Evolutionary conservation across 192 early-diverging fungal species (phyloP).

Genomic region (Backusella psychrophila): DNA sequence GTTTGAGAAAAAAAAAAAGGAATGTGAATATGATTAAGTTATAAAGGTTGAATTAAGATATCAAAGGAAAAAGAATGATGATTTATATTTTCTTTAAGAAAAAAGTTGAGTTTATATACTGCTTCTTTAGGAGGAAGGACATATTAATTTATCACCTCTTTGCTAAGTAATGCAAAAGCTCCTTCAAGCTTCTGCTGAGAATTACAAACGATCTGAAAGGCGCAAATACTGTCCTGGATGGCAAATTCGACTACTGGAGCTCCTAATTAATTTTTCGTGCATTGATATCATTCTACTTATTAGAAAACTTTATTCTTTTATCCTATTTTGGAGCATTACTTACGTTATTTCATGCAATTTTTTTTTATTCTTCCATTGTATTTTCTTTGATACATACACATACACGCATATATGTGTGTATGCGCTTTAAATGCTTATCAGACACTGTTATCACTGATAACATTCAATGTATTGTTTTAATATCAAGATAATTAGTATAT

Average conservation of each 20-base stretch:
- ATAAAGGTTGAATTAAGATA: neutral
- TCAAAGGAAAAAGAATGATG: neutral
- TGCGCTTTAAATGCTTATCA: no score
- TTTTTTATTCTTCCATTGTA: no score
- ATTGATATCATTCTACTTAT: neutral
- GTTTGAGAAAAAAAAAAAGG: no score
- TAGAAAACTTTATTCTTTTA: neutral
- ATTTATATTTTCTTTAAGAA: neutral
- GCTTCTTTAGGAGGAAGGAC: neutral
- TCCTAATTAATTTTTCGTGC: neutral
- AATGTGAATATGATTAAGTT: neutral
- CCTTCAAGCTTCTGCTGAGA: neutral
- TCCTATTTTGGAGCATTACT: neutral
- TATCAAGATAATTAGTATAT: neutral
- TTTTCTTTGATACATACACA: no score
- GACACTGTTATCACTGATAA: no score
- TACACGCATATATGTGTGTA: no score
- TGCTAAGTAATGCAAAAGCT: neutral
- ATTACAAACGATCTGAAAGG: neutral
- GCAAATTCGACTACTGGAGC: neutral
- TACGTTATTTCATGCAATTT: no score
- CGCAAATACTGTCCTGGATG: neutral
- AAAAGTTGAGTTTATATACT: neutral
- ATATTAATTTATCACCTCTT: neutral
- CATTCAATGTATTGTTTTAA: neutral